Base-by-base conservation (phyloP, 768 basidiomycete species). In the Rhodocollybia butyracea region DNA sequence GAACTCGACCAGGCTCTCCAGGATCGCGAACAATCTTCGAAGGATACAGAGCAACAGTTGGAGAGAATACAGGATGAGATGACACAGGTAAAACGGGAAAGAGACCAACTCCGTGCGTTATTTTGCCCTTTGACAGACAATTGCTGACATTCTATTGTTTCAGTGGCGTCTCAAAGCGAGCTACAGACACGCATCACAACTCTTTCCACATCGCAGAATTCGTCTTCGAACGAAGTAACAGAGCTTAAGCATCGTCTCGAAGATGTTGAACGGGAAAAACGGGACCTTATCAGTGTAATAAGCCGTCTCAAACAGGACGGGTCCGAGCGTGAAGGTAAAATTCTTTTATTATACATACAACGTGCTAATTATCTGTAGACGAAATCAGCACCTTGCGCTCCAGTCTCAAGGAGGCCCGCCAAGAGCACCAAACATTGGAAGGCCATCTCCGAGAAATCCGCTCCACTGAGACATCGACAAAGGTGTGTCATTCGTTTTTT, bases 251-350 rank as follows among this genome's bases (percentile, higher is more conserved):
- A 71, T 54, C 81, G 83, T 36, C 71, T 88, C 3, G 85, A 91
- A 21, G 89, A 91, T 57, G 80, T 81, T 1, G 92, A 97, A 59
- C 80, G 89, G 52, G 95, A 97, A 76, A 97, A 97, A 71, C 84
- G 93, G 31, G 92, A 95, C 59, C 79, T 97, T 45, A 76, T 95
- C 40, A 83, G 81, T 27, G 88, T 94, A 41, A 83, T 94, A 4
- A 93, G 89, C 67, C 80, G 90, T 51, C 71, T 94, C 59, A 89
- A 92, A 67, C 84, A 90, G 62, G 89, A 94, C 57, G 76, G 78
- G 39, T 64, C 78, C 7, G 83, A 88, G 64, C 82, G 88, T 51
- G 89, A 94, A 58, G 89, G 94, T 5, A 12, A 17, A 45, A 12
- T 21, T 48, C 45, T 29, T 57, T 31, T 42, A n/a, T 42, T n/a